A percentile compares a stretch with the other conserved stretches of the same genome.
Conservation (phyloP, 2,329 filamentous ascomycete species). For the Alternaria ventricosa region DNA sequence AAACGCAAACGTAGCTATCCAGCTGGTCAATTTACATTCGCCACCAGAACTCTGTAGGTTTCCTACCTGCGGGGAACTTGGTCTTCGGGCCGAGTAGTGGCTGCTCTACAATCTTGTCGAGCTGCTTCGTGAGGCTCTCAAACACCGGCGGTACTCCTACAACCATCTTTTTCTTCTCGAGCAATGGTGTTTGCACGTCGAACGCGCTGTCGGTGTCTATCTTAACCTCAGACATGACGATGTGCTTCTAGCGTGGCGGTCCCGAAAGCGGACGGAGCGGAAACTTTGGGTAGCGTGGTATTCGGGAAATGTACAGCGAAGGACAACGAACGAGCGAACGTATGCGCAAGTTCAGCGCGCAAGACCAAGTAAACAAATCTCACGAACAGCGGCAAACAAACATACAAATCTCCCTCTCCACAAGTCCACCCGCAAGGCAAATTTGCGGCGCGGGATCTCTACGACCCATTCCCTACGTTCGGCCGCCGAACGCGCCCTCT, state of each 20-base stretch:
- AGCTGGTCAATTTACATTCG: slow-evolving; percentile 20
- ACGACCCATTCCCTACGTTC: background rate
- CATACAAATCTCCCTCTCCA: background rate
- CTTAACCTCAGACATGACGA: slow-evolving; percentile 28
- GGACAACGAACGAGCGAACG: background rate
- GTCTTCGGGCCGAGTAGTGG: slow-evolving; percentile 40
- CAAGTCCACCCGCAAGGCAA: background rate
- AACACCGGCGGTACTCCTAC: slow-evolving; percentile 47
- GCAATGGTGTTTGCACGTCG: slow-evolving; percentile 41
- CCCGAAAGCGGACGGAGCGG: slow-evolving; percentile 16
- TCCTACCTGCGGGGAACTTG: slow-evolving; percentile 38
- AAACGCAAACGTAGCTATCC: slow-evolving; percentile 43
- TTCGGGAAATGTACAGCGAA: background rate
- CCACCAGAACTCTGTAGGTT: background rate
- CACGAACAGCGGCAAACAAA: background rate
- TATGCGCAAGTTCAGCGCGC: background rate
- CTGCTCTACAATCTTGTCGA: slow-evolving; percentile 45
- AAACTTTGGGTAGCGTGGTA: slow-evolving; percentile 11
- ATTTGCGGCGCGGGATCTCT: slow-evolving; percentile 5
- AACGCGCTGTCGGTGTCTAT: slow-evolving; percentile 20
- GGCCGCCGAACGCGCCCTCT: slow-evolving; percentile 3
- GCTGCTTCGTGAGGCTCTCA: slow-evolving; percentile 41
- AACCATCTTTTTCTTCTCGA: slow-evolving; percentile 49
- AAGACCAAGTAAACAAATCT: background rate
- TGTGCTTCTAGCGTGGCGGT: slow-evolving; percentile 10